Percentiles rank a stretch among this genome's conserved stretches.
Conservation (phyloP, 805 yeast genomes). For the Hanseniaspora meyeri region DNA sequence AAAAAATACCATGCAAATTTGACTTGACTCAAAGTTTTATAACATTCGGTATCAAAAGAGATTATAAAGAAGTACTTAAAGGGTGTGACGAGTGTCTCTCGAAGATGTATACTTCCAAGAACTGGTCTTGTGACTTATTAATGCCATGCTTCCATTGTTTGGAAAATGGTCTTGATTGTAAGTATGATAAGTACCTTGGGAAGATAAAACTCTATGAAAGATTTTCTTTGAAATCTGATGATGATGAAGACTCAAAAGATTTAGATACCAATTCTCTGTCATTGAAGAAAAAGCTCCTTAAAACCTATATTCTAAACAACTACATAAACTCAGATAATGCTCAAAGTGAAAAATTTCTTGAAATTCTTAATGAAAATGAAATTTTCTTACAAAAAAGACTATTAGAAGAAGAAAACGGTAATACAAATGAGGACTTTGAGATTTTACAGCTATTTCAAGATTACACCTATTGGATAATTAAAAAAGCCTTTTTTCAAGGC, state of each 20-base stretch:
- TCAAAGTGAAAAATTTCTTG: background rate
- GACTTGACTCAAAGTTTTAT: slow-evolving; percentile 7
- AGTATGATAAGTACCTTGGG: background rate
- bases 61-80: background rate
- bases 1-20: slow-evolving; percentile 23
- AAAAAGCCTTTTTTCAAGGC: slow-evolving; percentile 20
- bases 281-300: background rate
- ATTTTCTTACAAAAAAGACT: background rate
- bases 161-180: slow-evolving; percentile 10
- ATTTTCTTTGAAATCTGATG: background rate
- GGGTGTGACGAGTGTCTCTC: slow-evolving; percentile 10
- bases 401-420: background rate
- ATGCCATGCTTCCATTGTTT: slow-evolving; percentile 11
- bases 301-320: slow-evolving; percentile 6
- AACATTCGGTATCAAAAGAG: slow-evolving; percentile 3
- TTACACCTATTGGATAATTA: slow-evolving; percentile 23
- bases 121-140: slow-evolving; percentile 6
- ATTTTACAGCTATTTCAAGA: slow-evolving; percentile 22
- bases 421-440: slow-evolving; percentile 14
- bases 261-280: background rate
- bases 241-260: background rate
- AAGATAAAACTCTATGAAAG: background rate
- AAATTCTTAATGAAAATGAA: slow-evolving; percentile 4
- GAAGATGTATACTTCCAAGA: background rate
- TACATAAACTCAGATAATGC: background rate